Base-by-base conservation (phyloP, 495 filamentous ascomycete species). In the Penicillium steckii region DNA sequence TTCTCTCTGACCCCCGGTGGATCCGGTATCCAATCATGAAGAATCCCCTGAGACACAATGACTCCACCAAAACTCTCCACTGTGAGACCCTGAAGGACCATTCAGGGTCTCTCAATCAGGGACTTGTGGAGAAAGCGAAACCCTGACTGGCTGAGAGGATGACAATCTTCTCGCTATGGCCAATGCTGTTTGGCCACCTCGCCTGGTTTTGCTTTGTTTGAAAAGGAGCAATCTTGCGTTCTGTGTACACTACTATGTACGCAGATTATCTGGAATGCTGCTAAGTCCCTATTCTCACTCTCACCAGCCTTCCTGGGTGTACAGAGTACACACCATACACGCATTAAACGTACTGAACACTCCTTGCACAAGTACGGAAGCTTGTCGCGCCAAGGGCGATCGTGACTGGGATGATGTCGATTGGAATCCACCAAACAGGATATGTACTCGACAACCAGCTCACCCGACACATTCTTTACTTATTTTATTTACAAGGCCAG, bases 361-460 rank as follows among this genome's bases (percentile, higher is more conserved):
- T 37, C n/a, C 33, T 15, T 37, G 33, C n/a, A n/a, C 18, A n/a
- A 5, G 8, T 6, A n/a, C 18, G 33, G 48, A 53, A 48, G 52
- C 52, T 54, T 54, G 52, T 54, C 52, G 35, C 27, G 52, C 52
- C 52, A 54, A 54, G 52, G 45, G 17, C 37, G 52, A 54, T 54
- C 52, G 23, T 30, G 42, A 27, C 46, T 41, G 21, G 29, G 25
- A 38, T 48, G 37, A 48, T 42, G 45, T 29, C 44, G 38, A 41
- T 42, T 35, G 44, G 45, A 29, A 47, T 54, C 19, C 25, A 40
- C 51, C 17, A 42, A 47, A 19, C 13, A 42, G 35, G 15, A 15
- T 49, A 48, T 48, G 24, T 5, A n/a, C n/a, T n/a, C n/a, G n/a
- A n/a, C 21, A 4, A 27, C 26, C 26, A 27, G 5, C 26, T 27